Evolutionary conservation across 768 basidiomycete genomes (phyloP), one percentile per base, ranked within the genome.

Genomic region (Trametes cubensis): DNA sequence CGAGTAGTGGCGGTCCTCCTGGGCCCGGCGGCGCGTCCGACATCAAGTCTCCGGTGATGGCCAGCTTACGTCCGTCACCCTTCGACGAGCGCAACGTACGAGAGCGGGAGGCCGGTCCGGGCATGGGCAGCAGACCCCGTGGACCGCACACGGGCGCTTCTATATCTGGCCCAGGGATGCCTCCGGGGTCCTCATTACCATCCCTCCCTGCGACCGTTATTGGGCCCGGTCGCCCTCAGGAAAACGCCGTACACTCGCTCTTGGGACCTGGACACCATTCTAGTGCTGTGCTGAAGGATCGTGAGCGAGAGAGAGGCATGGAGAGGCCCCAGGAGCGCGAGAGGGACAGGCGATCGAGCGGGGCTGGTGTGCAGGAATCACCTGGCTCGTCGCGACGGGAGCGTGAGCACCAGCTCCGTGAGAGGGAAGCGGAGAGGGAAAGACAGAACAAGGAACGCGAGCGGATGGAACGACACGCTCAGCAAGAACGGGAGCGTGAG

Each of bases 391-490:
- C 62, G 58, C 53, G 59, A 38, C 61, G 66, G 42, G 65, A 68
- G 20, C 60, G 69, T 23, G 71, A 73, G 52, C 28, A 11, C 10
- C 34, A 34, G 28, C 28, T 4, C 11, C 34, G 34, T 17, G 64
- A 54, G 15, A 66, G 68, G 63, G 69, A 74, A 60, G 68, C 71
- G 46, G 70, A 77, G n/a, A 59, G 72, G n/a, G 69, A 73, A 47
- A 38, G 56, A 56, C 38, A 61, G 60, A 67, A 51, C 66, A 63
- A 62, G 54, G 49, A 46, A 28, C 34, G 59, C 28, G 66, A 60
- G 26, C 18, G 46, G 58, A 40, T 41, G 52, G 63, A 54, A 41
- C 48, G 61, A 3, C 49, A 59, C 67, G 66, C 52, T 62, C 59
- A 65, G 61, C 59, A 61, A 41, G 64, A 62, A 63, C 50, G 65